Evolutionary conservation across 2,329 filamentous ascomycete genomes (phyloP).

Genomic region (Plectosphaerella plurivora): DNA sequence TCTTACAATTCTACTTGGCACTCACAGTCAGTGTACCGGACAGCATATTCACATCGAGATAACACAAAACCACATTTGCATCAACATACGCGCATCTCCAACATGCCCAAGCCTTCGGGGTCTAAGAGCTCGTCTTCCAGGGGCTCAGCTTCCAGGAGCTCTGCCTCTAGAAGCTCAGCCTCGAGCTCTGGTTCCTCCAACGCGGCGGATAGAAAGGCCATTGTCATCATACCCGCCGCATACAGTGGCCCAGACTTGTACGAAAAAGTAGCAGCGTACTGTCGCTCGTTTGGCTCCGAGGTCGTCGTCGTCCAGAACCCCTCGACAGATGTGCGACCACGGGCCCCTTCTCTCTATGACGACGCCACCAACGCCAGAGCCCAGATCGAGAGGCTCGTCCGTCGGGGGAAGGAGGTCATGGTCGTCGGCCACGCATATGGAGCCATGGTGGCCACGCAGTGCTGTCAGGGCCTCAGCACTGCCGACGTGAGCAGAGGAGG

Average conservation of each 20-base stretch:
- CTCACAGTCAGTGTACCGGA: too few species aligned
- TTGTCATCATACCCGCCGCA: conserved; percentile 3
- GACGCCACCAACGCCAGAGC: conserved; percentile 1
- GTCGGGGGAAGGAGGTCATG: conserved; percentile 1
- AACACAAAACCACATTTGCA: too few species aligned
- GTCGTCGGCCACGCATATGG: conserved; percentile 3
- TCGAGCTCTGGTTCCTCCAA: not conserved
- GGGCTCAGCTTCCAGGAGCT: too few species aligned
- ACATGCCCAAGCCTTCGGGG: too few species aligned
- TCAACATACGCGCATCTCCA: too few species aligned
- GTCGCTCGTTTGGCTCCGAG: not conserved
- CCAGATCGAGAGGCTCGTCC: not conserved
- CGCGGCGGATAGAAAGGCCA: not conserved
- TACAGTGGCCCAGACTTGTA: not conserved
- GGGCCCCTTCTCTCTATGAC: not conserved
- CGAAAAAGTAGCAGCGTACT: not conserved
- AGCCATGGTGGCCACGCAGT: not conserved
- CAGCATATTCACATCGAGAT: too few species aligned
- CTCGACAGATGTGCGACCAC: not conserved
- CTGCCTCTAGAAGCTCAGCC: not conserved
- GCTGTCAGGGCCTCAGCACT: not conserved
- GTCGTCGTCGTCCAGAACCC: conserved; percentile 1
- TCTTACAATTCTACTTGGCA: too few species aligned
- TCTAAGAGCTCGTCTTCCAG: too few species aligned
- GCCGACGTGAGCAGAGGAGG: conserved; percentile 1